These are phyloP conservation scores for Taiozyma sp. DNA, from an alignment of 1,139 yeast species.

Conservation along the genomic window DNA sequence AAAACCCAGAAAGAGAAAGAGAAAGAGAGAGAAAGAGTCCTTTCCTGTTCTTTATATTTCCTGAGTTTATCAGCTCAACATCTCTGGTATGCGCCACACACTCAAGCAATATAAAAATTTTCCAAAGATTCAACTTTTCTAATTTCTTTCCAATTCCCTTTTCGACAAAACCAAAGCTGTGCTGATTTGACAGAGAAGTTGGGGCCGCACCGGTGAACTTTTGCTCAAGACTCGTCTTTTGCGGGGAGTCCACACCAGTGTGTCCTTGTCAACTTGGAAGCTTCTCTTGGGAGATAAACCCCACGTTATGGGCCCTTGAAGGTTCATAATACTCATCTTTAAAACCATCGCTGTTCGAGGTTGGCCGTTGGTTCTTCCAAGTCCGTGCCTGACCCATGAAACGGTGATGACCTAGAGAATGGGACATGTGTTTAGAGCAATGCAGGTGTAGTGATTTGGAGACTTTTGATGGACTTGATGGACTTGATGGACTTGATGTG, in stretches of 20 bases:
- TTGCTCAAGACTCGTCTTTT: not conserved
- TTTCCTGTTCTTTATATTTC: not conserved
- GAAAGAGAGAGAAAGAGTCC: no score
- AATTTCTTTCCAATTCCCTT: not conserved
- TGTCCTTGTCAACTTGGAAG: not conserved
- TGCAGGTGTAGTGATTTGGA: no score
- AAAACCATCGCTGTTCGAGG: constrained; percentile 95
- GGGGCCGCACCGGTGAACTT: not conserved
- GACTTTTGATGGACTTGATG: no score
- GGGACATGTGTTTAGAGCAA: constrained; percentile 44
- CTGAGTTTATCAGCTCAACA: not conserved
- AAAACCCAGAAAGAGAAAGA: not conserved
- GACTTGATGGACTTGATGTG: no score
- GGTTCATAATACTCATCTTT: constrained; percentile 42
- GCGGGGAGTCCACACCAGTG: not conserved
- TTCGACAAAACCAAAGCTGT: not conserved
- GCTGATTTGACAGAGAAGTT: not conserved
- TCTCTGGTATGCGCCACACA: not conserved
- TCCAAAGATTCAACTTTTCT: not conserved
- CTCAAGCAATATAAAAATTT: not conserved
- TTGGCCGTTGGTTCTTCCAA: constrained; percentile 43
- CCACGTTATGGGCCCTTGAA: not conserved
- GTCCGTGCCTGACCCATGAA: constrained; percentile 63
- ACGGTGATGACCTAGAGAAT: constrained; percentile 87
- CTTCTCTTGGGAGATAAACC: not conserved